Conservation (phyloP, 768 basidiomycete species). For the Clathrus columnatus region DNA sequence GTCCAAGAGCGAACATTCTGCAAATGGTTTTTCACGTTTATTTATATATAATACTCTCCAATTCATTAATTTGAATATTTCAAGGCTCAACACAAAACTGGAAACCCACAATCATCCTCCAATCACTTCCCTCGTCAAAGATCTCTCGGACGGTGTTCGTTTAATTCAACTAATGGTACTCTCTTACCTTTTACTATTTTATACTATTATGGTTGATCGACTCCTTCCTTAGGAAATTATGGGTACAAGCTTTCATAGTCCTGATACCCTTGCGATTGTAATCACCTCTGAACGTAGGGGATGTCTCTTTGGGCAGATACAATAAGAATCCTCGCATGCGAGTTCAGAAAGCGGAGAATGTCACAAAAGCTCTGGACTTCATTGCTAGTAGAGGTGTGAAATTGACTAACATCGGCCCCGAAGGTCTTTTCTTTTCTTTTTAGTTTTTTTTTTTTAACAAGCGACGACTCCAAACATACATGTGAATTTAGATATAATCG, state of each 20-base stretch:
- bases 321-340: conserved; percentile 85
- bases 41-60: neutral
- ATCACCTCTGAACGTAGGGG: conserved; percentile 39
- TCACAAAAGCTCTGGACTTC: conserved; percentile 92
- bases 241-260: conserved; percentile 39
- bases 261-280: conserved; percentile 8
- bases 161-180: conserved; percentile 89
- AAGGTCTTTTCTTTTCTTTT: conserved; percentile 54
- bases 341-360: conserved; percentile 97
- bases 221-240: conserved; percentile 77
- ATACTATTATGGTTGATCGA: conserved; percentile 4
- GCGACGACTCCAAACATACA: neutral
- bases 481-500: conserved; percentile 95
- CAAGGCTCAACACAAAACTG: conserved; percentile 92
- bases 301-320: conserved; percentile 89
- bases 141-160: conserved; percentile 91
- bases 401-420: conserved; percentile 94
- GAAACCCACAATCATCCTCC: conserved; percentile 77
- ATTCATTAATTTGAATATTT: conserved; percentile 7
- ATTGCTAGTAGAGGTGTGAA: conserved; percentile 91
- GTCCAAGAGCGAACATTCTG: conserved; percentile 81
- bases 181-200: conserved; percentile 2
- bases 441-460: neutral
- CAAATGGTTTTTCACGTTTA: conserved; percentile 55
- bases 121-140: conserved; percentile 82